Evolutionary conservation across 2,329 filamentous ascomycete genomes (phyloP).

Genomic region (Apiospora rasikravindrae): DNA sequence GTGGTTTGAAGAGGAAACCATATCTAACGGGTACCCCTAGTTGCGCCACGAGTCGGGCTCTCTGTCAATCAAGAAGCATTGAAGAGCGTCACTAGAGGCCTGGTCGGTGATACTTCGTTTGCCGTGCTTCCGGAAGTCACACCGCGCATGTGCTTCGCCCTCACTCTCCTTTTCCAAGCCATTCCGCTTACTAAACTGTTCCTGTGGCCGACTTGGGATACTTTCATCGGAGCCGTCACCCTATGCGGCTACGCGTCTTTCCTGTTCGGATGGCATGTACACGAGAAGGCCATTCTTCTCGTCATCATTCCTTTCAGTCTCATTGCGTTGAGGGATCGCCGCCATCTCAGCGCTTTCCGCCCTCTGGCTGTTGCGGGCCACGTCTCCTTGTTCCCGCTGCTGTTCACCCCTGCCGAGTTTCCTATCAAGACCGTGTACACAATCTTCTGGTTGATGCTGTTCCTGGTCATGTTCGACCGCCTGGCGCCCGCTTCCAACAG

Average conservation of each 20-base stretch:
- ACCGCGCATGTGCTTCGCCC: constrained; percentile 76
- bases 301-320: constrained; percentile 96
- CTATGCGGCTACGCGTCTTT: constrained; percentile 96
- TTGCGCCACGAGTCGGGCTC: constrained; percentile 81
- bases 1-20: neutral
- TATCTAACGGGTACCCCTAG: constrained; percentile 45
- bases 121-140: constrained; percentile 89
- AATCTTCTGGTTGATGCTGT: constrained; percentile 85
- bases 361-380: constrained; percentile 92
- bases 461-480: constrained; percentile 84
- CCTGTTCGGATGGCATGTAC: constrained; percentile 97
- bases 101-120: constrained; percentile 93
- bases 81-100: constrained; percentile 86
- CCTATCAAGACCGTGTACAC: constrained; percentile 95
- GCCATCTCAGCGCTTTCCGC: constrained; percentile 89
- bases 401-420: constrained; percentile 92
- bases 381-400: constrained; percentile 90
- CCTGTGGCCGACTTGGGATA: constrained; percentile 80
- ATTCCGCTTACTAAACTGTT: constrained; percentile 85
- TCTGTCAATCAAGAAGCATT: constrained; percentile 75
- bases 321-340: constrained; percentile 85
- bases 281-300: constrained; percentile 94
- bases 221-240: constrained; percentile 86
- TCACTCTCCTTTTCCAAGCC: constrained; percentile 83
- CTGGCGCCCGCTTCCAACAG: constrained; percentile 83